Conservation (phyloP, 805 yeast genomes). For the Nakazawaea wickerhamii region DNA sequence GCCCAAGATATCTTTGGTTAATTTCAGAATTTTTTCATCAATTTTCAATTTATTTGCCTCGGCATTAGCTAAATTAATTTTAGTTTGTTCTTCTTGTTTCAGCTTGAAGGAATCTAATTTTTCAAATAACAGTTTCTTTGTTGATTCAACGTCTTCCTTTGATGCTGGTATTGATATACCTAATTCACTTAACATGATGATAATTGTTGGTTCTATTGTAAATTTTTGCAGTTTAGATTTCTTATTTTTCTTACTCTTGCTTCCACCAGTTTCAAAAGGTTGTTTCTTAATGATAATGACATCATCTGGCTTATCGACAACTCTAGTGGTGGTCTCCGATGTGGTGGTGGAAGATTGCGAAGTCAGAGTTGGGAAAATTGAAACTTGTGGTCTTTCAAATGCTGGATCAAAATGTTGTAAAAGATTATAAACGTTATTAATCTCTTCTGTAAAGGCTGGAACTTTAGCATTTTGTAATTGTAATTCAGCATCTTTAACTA, state of each 20-base stretch:
- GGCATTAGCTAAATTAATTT: slow-evolving; percentile 68
- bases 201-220: slow-evolving; percentile 73
- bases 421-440: slow-evolving; percentile 67
- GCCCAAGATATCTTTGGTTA: slow-evolving; percentile 9
- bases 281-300: slow-evolving; percentile 62
- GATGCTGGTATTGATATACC: slow-evolving; percentile 74
- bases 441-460: slow-evolving; percentile 84
- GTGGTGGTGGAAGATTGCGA: slow-evolving; percentile 16
- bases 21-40: slow-evolving; percentile 37
- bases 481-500: slow-evolving; percentile 57
- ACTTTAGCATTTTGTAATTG: slow-evolving; percentile 61
- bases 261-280: slow-evolving; percentile 48
- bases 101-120: slow-evolving; percentile 64
- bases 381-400: slow-evolving; percentile 50
- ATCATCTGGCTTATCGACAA: slow-evolving; percentile 57
- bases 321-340: slow-evolving; percentile 33
- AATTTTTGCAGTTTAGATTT: slow-evolving; percentile 45
- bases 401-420: slow-evolving; percentile 74
- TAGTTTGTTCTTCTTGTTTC: slow-evolving; percentile 78
- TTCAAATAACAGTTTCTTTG: slow-evolving; percentile 24
- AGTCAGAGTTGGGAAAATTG: slow-evolving; percentile 14
- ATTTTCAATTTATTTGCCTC: slow-evolving; percentile 70
- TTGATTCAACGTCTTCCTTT: slow-evolving; percentile 60
- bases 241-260: slow-evolving; percentile 45
- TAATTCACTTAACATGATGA: slow-evolving; percentile 71